These are phyloP conservation scores for Exobasidium cylindrosporum DNA, from an alignment of 1,284 basidiomycete species.

Conservation along the genomic window DNA sequence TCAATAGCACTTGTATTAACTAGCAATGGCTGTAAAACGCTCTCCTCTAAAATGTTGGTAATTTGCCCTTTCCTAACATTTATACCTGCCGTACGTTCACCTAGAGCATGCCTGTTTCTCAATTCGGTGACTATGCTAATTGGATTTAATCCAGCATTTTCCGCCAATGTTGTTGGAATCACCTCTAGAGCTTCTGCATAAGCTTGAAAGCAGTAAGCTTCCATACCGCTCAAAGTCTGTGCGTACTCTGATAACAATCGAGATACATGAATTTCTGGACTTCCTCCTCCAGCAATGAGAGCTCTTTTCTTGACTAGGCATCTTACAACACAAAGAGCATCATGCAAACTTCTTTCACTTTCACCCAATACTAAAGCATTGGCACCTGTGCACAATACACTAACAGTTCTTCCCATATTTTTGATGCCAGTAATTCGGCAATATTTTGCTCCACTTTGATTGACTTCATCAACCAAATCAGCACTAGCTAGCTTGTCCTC, in stretches of 20 bases:
- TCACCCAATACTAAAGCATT: conserved; percentile 95
- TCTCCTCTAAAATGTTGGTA: conserved; percentile 94
- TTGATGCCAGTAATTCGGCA: conserved; percentile 93
- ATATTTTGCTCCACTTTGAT: conserved; percentile 81
- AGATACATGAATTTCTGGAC: conserved; percentile 98
- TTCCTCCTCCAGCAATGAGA: conserved; percentile 92
- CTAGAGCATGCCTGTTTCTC: conserved; percentile 90
- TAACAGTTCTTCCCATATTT: conserved; percentile 91
- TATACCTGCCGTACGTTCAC: conserved; percentile 92
- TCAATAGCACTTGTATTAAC: conserved; percentile 95
- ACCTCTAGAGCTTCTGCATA: conserved; percentile 97
- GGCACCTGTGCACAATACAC: conserved; percentile 89
- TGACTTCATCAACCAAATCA: conserved; percentile 88
- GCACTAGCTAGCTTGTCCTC: conserved; percentile 97
- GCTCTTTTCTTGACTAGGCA: conserved; percentile 98
- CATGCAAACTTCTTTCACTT: conserved; percentile 93
- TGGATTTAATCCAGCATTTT: conserved; percentile 97
- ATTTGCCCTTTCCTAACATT: conserved; percentile 89
- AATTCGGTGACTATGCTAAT: conserved; percentile 98
- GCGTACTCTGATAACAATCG: conserved; percentile 85
- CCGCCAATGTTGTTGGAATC: conserved; percentile 94
- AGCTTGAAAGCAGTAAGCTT: conserved; percentile 98
- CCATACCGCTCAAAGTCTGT: conserved; percentile 94
- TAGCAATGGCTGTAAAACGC: conserved; percentile 91
- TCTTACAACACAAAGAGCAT: conserved; percentile 94